A percentile compares a stretch with the other conserved stretches of the same genome.
Conservation (phyloP, 441 rosid genomes). For the Gossypium schwendimanii region DNA sequence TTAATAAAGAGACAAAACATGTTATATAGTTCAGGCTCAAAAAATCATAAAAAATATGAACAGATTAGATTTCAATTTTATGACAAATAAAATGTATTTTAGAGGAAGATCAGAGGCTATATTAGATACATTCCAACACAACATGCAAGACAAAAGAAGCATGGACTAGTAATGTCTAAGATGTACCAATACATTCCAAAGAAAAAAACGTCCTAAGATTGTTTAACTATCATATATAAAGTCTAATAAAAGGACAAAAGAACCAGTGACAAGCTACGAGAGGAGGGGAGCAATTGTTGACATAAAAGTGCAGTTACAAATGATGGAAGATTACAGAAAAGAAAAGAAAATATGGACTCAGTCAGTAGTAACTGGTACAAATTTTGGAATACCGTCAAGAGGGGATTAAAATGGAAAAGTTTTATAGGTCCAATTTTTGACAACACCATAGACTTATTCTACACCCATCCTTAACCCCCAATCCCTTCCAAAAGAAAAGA, state of each 20-base stretch:
- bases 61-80: background rate
- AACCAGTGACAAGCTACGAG: background rate
- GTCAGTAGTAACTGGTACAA: background rate
- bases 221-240: background rate
- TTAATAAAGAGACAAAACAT: background rate
- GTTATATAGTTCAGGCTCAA: background rate
- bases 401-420: background rate
- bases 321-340: background rate
- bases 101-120: background rate
- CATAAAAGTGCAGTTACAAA: background rate
- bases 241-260: background rate
- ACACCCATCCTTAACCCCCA: background rate
- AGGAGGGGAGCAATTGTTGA: background rate
- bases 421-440: background rate
- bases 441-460: background rate
- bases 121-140: background rate
- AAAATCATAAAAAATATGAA: background rate
- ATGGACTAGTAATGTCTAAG: background rate
- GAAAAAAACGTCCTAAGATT: background rate
- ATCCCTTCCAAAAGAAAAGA: background rate
- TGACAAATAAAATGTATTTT: background rate
- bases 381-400: background rate
- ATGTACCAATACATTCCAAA: background rate
- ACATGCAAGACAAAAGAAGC: background rate
- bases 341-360: background rate